A percentile compares a stretch with the other conserved stretches of the same genome.
Conservation (phyloP, 371 early-diverging fungal species). For the Rhizopus arrhizus region DNA sequence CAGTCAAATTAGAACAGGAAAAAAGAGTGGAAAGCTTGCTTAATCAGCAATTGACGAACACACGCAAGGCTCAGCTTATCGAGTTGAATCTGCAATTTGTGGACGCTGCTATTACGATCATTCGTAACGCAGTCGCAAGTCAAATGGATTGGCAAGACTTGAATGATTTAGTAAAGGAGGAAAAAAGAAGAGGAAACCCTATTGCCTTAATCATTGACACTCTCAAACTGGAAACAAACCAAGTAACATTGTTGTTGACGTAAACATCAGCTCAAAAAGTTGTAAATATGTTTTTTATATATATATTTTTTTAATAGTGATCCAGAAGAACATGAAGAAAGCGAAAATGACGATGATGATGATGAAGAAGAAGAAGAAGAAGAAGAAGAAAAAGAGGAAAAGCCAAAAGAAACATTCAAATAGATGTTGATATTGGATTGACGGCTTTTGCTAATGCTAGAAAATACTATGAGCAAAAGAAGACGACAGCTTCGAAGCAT, state of each 20-base stretch:
- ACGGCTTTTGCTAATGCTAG: slow-evolving; percentile 93
- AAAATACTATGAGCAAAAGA: slow-evolving; percentile 86
- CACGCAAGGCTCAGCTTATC: slow-evolving; percentile 78
- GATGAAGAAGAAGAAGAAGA: slow-evolving; percentile 51
- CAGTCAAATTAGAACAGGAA: slow-evolving; percentile 78
- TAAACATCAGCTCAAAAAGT: slow-evolving; percentile 26
- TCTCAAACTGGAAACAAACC: slow-evolving; percentile 76
- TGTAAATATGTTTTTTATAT: not conserved
- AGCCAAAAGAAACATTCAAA: slow-evolving; percentile 36
- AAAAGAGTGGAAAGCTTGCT: slow-evolving; percentile 77
- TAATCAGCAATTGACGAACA: slow-evolving; percentile 64
- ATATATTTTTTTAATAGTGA: slow-evolving; percentile 28
- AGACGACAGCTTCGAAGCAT: slow-evolving; percentile 81
- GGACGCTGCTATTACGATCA: slow-evolving; percentile 83
- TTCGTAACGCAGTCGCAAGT: slow-evolving; percentile 84
- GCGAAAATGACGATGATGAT: slow-evolving; percentile 30
- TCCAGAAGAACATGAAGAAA: slow-evolving; percentile 35
- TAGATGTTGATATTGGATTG: slow-evolving; percentile 85
- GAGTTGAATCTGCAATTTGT: slow-evolving; percentile 82
- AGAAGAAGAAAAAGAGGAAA: slow-evolving; percentile 28
- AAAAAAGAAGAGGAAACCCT: slow-evolving; percentile 76
- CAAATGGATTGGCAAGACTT: slow-evolving; percentile 97
- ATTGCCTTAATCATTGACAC: slow-evolving; percentile 75
- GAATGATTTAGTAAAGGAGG: slow-evolving; percentile 81
- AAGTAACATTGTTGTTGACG: slow-evolving; percentile 63